These are phyloP conservation scores for Zasmidium citrigriseum DNA, from an alignment of 2,329 filamentous ascomycete genomes.

Conservation along the genomic window DNA sequence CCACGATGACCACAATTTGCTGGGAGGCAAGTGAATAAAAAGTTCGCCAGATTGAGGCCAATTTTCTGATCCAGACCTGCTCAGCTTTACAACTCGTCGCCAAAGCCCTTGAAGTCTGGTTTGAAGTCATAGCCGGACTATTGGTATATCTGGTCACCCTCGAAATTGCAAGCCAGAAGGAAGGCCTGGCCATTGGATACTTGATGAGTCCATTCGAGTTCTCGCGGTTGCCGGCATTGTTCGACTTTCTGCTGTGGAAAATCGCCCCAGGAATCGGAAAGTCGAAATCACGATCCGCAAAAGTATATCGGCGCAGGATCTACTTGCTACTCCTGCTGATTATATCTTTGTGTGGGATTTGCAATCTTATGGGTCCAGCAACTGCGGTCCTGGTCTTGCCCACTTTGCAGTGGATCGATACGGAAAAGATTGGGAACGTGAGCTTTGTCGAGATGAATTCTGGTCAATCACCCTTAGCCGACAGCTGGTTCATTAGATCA, in stretches of 20 bases:
- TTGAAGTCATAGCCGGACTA: conserved; percentile 24
- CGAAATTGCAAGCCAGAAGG: conserved; percentile 19
- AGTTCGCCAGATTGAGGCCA: no score
- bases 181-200: conserved; percentile 27
- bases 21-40: conserved; percentile 16
- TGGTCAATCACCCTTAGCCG: neutral
- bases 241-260: conserved; percentile 24
- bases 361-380: conserved; percentile 35
- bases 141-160: conserved; percentile 28
- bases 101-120: conserved; percentile 33
- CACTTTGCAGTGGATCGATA: conserved; percentile 27
- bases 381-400: conserved; percentile 29
- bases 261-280: neutral
- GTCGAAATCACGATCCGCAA: conserved; percentile 4
- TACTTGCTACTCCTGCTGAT: conserved; percentile 23
- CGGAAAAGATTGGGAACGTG: neutral
- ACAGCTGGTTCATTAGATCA: neutral
- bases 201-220: conserved; percentile 28
- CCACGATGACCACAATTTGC: conserved; percentile 7
- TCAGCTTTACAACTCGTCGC: conserved; percentile 26
- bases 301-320: conserved; percentile 8
- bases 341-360: conserved; percentile 26
- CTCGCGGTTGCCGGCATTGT: conserved; percentile 19
- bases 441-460: neutral
- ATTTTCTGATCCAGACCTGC: neutral